Evolutionary conservation across 495 filamentous ascomycete species (phyloP).

Genomic region (Daldinia loculata): DNA sequence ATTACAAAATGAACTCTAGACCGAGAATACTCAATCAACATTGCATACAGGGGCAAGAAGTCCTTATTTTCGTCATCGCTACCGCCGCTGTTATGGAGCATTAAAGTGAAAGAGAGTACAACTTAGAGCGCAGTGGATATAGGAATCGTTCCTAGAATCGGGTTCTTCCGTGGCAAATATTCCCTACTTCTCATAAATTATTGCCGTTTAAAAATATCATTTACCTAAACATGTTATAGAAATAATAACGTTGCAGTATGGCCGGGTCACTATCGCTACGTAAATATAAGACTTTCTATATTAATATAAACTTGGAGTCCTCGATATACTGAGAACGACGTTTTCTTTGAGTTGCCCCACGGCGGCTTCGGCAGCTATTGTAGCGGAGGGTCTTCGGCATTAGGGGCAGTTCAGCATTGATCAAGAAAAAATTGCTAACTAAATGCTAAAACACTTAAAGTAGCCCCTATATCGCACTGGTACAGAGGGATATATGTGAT

Average conservation of each 20-base stretch:
- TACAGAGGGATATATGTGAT: no score
- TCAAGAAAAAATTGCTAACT: background rate
- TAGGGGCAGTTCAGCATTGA: background rate
- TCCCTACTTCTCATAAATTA: no score
- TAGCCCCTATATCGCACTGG: background rate
- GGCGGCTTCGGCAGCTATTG: background rate
- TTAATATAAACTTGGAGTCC: no score
- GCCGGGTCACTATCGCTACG: no score
- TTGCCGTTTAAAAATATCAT: no score
- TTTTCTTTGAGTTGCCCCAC: background rate
- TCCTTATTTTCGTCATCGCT: background rate
- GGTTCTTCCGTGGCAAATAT: no score
- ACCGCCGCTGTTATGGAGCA: background rate
- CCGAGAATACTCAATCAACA: background rate
- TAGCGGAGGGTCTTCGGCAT: background rate
- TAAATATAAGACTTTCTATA: no score
- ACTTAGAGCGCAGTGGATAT: no score
- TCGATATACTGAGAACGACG: background rate
- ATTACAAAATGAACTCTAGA: background rate
- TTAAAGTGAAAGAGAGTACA: background rate
- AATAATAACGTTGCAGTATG: no score
- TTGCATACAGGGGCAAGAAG: background rate
- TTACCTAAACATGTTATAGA: no score
- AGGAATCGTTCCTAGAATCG: background rate
- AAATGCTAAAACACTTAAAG: background rate